Base-by-base conservation (phyloP, 306 rosid genomes). In the Trifolium dubium region DNA sequence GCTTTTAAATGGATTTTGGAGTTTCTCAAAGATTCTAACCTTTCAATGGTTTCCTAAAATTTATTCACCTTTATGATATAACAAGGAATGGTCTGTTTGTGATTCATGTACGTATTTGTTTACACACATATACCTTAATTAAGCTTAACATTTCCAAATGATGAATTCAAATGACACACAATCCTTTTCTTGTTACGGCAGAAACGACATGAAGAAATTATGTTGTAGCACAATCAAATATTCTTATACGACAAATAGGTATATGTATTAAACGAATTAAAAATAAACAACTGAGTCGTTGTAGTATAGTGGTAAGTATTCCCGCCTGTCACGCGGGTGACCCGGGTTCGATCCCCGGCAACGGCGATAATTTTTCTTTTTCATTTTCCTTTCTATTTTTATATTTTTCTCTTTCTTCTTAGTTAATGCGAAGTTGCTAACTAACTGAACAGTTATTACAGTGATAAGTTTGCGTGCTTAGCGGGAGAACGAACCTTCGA, bases 221-320 rank as follows among this genome's bases (percentile, higher is more conserved):
- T 40, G 53, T 64, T 64, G 69, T 31, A 40, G 5, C 18, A 40
- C 30, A 64, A 64, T 40, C 39, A 66, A 28, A 29, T 43, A 66
- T 66, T 41, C 54, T 66, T 0, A 23, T 23, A 1, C 23, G 23
- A 23, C 0, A 6, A 5, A 34, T 34, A 34, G 7, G 1, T 4
- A 6, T 37, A 37, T 37, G 10, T 37, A 37, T 1, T 6, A 0
- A 37, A 44, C 14, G 0, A 15, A 15, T 15, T 0, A 2, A 1
- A 6, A 1, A 0, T 5, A 5, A 30, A 59, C 18, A 75, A 0
- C n/a, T 23, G 15, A 4, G 87, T 82, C 85, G 82, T 87, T 85
- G 90, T 84, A 81, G 85, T 71, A 84, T 80, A 84, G 87, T 78
- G 85, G 89, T 78, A 12, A 82, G 84, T 80, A 80, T 77, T 83